Evolutionary conservation across 345 rosid species (phyloP).

Genomic region (Eucalyptus lansdowneana): DNA sequence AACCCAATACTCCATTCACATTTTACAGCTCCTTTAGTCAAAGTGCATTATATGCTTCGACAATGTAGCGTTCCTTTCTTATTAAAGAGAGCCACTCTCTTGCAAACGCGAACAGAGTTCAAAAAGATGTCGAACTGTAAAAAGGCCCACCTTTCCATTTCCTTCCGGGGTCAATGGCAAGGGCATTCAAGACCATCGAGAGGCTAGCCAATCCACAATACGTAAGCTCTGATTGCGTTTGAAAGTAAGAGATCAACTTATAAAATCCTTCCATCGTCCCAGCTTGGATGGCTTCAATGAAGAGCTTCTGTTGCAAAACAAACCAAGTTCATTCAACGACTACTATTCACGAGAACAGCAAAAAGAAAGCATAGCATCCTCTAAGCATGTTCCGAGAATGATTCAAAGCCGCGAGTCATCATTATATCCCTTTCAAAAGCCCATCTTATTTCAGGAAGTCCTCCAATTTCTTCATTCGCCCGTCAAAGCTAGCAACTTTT

Average conservation of each 20-base stretch:
- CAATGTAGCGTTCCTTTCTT: not conserved
- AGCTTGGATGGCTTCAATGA: constrained; percentile 66
- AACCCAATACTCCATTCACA: not conserved
- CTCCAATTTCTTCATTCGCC: not conserved
- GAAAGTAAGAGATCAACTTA: constrained; percentile 67
- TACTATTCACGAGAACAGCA: not conserved
- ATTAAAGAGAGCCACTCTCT: not conserved
- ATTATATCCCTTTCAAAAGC: not conserved
- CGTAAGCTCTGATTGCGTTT: constrained; percentile 91
- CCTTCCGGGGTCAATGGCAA: constrained; percentile 74
- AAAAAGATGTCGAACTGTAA: not conserved
- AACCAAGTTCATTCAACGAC: too few species aligned
- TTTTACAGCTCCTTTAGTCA: not conserved
- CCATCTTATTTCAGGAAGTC: not conserved
- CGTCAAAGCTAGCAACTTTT: not conserved
- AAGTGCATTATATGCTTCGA: not conserved
- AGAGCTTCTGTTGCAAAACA: constrained; percentile 43
- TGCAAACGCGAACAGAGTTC: not conserved
- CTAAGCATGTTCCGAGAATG: not conserved
- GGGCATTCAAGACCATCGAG: constrained; percentile 83
- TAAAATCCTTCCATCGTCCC: constrained; percentile 93
- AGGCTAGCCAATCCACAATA: constrained; percentile 88
- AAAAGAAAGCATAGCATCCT: not conserved
- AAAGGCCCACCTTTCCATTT: constrained; percentile 60
- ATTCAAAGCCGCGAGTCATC: not conserved